A percentile compares a stretch with the other conserved stretches of the same genome.
Conservation (phyloP, 1,284 basidiomycete genomes). For the Trametes sp. region DNA sequence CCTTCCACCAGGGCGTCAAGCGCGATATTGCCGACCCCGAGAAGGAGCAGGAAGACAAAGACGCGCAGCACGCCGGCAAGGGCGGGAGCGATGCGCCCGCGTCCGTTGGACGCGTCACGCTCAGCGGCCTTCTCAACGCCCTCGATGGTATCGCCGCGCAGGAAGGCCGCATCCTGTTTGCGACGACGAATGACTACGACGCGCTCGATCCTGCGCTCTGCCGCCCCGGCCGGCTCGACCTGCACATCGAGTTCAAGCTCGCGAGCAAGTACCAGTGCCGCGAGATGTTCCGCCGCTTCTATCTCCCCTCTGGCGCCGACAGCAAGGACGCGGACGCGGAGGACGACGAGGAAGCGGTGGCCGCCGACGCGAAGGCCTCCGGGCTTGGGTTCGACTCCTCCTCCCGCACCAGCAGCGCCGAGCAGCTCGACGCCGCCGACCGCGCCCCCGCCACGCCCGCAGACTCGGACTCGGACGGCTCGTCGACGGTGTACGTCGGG, state of each 20-base stretch:
- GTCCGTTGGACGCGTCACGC: conserved; percentile 55
- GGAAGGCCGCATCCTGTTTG: conserved; percentile 79
- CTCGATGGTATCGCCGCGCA: conserved; percentile 80
- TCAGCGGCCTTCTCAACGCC: conserved; percentile 77
- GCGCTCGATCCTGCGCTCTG: conserved; percentile 75
- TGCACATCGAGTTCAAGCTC: conserved; percentile 77
- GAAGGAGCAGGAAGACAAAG: conserved; percentile 22
- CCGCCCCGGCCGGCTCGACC: conserved; percentile 81
- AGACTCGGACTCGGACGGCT: conserved; percentile 22
- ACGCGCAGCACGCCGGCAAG: conserved; percentile 9
- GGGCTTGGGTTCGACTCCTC: conserved; percentile 29
- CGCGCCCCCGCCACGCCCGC: conserved; percentile 7
- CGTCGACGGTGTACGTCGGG: conserved; percentile 37
- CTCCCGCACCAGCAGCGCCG: conserved; percentile 2
- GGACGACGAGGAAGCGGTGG: conserved; percentile 14
- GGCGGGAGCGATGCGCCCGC: conserved; percentile 15
- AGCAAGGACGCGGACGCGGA: conserved; percentile 18
- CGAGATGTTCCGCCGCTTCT: conserved; percentile 73
- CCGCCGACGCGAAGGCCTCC: conserved; percentile 29
- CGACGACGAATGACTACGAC: conserved; percentile 77
- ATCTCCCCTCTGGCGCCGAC: conserved; percentile 49
- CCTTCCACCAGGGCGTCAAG: conserved; percentile 65
- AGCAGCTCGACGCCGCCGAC: conserved; percentile 12
- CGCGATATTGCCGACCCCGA: conserved; percentile 46
- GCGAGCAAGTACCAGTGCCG: conserved; percentile 72